Evolutionary conservation across 2,329 filamentous ascomycete species (phyloP).

Genomic region (Colletotrichum sp.): DNA sequence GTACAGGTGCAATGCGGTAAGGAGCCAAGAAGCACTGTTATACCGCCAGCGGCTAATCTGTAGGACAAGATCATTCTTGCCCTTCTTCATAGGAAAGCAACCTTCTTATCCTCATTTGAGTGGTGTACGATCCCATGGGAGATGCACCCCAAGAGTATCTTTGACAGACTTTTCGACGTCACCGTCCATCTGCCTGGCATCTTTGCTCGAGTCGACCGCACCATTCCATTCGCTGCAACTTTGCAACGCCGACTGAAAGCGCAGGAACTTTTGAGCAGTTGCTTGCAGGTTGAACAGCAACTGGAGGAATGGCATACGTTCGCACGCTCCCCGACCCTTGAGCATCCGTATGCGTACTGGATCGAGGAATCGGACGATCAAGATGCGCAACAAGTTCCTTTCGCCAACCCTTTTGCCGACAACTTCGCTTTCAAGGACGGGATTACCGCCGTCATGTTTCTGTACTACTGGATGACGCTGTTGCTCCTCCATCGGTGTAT

Average conservation of each 20-base stretch:
- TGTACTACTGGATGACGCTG: slow-evolving; percentile 60
- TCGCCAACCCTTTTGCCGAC: slow-evolving; percentile 52
- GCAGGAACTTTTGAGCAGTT: slow-evolving; percentile 53
- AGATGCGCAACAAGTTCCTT: slow-evolving; percentile 42
- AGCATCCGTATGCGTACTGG: slow-evolving; percentile 44
- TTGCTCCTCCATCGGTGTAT: slow-evolving; percentile 55
- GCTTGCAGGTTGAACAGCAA: slow-evolving; percentile 50
- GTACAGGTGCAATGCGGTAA: slow-evolving; percentile 57
- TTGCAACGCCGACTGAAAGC: slow-evolving; percentile 47
- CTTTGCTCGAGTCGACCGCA: slow-evolving; percentile 48
- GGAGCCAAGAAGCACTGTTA: slow-evolving; percentile 26
- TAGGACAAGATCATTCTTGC: slow-evolving; percentile 47
- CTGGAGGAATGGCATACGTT: slow-evolving; percentile 52
- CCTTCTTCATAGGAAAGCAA: slow-evolving; percentile 53
- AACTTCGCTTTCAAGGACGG: slow-evolving; percentile 50
- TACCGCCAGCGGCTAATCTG: background rate
- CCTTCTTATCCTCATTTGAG: slow-evolving; percentile 55
- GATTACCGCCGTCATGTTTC: slow-evolving; percentile 49
- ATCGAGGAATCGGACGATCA: slow-evolving; percentile 33
- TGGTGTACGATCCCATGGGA: slow-evolving; percentile 60
- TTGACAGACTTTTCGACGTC: slow-evolving; percentile 59
- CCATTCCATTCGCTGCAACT: slow-evolving; percentile 43
- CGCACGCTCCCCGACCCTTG: slow-evolving; percentile 30
- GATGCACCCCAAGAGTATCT: slow-evolving; percentile 51
- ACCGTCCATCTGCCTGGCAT: slow-evolving; percentile 51